Evolutionary conservation across 2,329 filamentous ascomycete genomes (phyloP).

Genomic region (Pseudogymnoascus sp.): DNA sequence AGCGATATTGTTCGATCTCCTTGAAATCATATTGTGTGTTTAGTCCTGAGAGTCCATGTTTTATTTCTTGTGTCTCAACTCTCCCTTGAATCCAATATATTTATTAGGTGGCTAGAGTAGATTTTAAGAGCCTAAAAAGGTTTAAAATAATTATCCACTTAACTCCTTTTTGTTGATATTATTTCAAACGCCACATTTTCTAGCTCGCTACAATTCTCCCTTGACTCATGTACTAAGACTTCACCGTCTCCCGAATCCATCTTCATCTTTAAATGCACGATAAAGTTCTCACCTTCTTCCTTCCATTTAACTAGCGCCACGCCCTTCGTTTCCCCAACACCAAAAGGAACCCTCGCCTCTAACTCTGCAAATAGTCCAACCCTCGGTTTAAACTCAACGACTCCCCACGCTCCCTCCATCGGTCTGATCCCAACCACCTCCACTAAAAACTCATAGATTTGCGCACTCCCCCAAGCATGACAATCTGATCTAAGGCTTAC

Average conservation of each 20-base stretch:
- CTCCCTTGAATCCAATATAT: not conserved
- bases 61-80: too few species aligned
- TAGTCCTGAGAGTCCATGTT: too few species aligned
- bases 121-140: not conserved
- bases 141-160: not conserved
- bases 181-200: not conserved
- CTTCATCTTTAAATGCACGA: not conserved
- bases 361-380: not conserved
- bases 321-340: not conserved
- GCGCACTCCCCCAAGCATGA: slow-evolving; percentile 38
- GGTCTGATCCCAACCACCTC: slow-evolving; percentile 27
- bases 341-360: not conserved
- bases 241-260: not conserved
- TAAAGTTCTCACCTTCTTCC: not conserved
- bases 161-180: not conserved
- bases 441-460: slow-evolving; percentile 35
- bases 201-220: not conserved
- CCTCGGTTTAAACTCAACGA: not conserved
- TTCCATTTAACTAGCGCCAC: not conserved
- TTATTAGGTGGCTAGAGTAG: not conserved
- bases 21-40: too few species aligned
- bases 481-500: slow-evolving; percentile 37
- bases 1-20: too few species aligned
- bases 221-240: not conserved
- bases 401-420: not conserved